Percentiles rank a stretch among this genome's conserved stretches.
These are phyloP conservation scores for Fusarium temperatum DNA, from an alignment of 2,329 filamentous ascomycete species.

Conservation along the genomic window DNA sequence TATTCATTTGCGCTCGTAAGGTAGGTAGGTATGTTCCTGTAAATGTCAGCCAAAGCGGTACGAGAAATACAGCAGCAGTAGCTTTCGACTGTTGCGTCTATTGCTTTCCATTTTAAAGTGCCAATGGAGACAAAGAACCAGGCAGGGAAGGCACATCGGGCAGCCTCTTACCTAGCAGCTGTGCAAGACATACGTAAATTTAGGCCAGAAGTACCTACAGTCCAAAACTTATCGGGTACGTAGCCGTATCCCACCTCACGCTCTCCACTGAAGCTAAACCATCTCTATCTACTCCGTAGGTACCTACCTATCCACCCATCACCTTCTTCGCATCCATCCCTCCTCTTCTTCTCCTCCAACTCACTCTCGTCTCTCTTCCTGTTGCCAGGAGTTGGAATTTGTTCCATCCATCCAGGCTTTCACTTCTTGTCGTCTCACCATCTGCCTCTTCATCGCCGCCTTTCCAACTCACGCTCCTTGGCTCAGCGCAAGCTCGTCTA, in stretches of 20 bases:
- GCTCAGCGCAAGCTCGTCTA: constrained; percentile 48
- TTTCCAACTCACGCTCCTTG: constrained; percentile 52
- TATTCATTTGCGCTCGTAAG: constrained; percentile 23
- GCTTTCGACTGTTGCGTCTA: background rate
- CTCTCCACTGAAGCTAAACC: constrained; percentile 36
- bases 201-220: constrained; percentile 30
- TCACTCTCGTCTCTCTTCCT: constrained; percentile 42
- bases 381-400: constrained; percentile 48
- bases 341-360: constrained; percentile 36
- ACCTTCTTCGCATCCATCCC: constrained; percentile 36
- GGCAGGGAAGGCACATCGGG: constrained; percentile 17
- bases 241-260: constrained; percentile 30
- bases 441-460: constrained; percentile 48
- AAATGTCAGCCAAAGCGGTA: background rate
- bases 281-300: constrained; percentile 23
- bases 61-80: background rate
- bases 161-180: constrained; percentile 3
- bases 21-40: background rate
- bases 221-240: constrained; percentile 14
- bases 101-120: background rate
- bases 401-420: constrained; percentile 54
- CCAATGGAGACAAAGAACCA: background rate
- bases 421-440: constrained; percentile 53
- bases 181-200: constrained; percentile 20
- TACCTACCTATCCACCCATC: constrained; percentile 32